Base-by-base conservation (phyloP, 768 basidiomycete genomes). In the Termitomyces sp. region DNA sequence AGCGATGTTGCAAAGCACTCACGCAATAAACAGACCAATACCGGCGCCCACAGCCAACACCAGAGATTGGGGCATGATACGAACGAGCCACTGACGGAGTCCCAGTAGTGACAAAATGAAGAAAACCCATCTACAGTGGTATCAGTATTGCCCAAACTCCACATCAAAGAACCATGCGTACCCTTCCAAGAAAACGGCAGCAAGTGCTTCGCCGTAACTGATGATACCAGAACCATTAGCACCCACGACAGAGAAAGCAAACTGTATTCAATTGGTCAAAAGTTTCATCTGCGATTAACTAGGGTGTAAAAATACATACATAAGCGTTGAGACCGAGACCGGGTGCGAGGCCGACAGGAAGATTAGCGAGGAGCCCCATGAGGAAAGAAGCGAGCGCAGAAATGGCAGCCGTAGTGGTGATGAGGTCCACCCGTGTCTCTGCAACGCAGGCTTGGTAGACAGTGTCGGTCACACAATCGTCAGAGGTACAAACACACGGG, bases 141-240 rank as follows among this genome's bases (percentile, higher is more conserved):
- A 58, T 49, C 32, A 54, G 52, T 50, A 57, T 10, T 26, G n/a
- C 6, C 24, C 18, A 2, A n/a, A 18, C 3, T 5, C 30, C 30
- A 44, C 22, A 46, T 5, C 22, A 24, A 13, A 24, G 26, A 45
- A 33, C 0, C 12, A 24, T 22, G 43, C 82, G 22, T 62, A 89
- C 87, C 91, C 93, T 78, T 94, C 93, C 62, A 95, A 75, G 72
- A 94, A 95, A 44, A 94, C 89, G 24, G 93, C 93, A 14, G 86
- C 84, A 20, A 93, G 79, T 0, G 92, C 93, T 72, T 95, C 89
- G 14, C 80, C 77, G 68, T 92, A 95, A 10, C 82, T 78, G 67
- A 93, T 85, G 52, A 82, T 78, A 6, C 86, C 86, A 48, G 80
- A 79, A 3, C 93, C 92, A 64, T 92, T 87, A 74, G 86, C 87